These are phyloP conservation scores for Plasmodiophora brassicae DNA, from an alignment of 208 protist species.

Conservation along the genomic window DNA sequence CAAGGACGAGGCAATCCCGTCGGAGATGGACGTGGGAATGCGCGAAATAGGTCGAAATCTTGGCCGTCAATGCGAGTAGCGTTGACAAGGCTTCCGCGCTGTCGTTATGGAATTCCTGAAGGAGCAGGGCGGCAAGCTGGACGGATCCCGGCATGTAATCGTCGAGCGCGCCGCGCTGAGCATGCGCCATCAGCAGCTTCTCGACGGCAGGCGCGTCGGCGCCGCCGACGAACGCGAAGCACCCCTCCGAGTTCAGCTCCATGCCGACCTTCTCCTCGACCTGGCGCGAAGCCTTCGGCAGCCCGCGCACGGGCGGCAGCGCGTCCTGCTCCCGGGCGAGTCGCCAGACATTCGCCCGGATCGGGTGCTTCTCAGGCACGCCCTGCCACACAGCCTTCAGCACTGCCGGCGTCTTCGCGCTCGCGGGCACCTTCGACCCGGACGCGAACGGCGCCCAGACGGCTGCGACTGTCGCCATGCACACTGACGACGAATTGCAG, in stretches of 20 bases:
- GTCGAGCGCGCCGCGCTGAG: neutral
- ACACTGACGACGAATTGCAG: no score
- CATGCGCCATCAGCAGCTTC: neutral
- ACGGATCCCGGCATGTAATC: neutral
- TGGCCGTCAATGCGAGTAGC: neutral
- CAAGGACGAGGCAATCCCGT: neutral
- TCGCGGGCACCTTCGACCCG: neutral
- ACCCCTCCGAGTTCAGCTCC: neutral
- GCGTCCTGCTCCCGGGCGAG: neutral
- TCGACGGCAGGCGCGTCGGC: neutral
- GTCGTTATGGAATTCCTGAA: neutral
- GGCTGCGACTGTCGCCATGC: neutral
- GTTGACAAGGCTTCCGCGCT: neutral
- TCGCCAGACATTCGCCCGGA: neutral
- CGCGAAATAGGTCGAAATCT: neutral
- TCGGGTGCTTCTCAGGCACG: neutral
- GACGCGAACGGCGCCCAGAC: neutral
- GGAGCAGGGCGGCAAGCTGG: neutral
- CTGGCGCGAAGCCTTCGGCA: neutral
- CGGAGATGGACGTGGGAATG: neutral
- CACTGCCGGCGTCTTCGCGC: neutral
- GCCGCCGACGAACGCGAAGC: neutral
- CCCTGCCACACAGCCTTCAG: neutral
- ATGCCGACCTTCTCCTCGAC: neutral
- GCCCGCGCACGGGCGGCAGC: neutral